Evolutionary conservation across 768 basidiomycete genomes (phyloP).

Genomic region (Boletellus ananiceps): DNA sequence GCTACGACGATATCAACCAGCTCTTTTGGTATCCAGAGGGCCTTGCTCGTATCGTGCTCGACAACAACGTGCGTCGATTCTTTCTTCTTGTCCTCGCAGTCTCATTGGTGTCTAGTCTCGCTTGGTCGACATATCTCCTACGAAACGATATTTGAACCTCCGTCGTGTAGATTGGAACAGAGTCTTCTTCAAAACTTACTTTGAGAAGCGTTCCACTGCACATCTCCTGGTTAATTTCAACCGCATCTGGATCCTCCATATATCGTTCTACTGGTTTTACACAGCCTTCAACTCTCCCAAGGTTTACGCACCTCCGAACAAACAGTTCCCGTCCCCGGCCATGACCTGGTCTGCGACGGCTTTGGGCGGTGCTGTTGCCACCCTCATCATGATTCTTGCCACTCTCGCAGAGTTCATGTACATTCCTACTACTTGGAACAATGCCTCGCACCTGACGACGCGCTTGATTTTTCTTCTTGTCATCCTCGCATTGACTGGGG

Average conservation of each 20-base stretch:
- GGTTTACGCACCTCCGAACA: conserved; percentile 74
- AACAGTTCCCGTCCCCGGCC: conserved; percentile 65
- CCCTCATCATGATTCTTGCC: conserved; percentile 88
- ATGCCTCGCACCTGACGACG: conserved; percentile 93
- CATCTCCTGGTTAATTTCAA: conserved; percentile 99
- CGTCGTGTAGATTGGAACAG: conserved; percentile 89
- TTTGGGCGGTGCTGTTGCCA: conserved; percentile 93
- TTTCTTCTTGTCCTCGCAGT: neutral
- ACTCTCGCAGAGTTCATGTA: conserved; percentile 94
- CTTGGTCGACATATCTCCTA: conserved; percentile 84
- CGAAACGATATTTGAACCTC: conserved; percentile 91
- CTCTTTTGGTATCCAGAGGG: conserved; percentile 99
- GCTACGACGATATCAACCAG: conserved; percentile 99
- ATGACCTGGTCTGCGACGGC: conserved; percentile 97
- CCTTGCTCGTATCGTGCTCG: conserved; percentile 84
- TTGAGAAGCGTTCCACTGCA: conserved; percentile 87
- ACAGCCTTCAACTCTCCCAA: conserved; percentile 96
- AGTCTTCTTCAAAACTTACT: conserved; percentile 99
- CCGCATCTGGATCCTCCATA: conserved; percentile 95
- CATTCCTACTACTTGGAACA: conserved; percentile 99
- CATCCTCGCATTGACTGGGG: conserved; percentile 88
- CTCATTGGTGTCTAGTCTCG: conserved; percentile 56
- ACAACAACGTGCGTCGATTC: conserved; percentile 63
- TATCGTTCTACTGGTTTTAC: conserved; percentile 93
- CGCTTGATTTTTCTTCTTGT: conserved; percentile 89